These are phyloP conservation scores for Spiraea crenata DNA, from an alignment of 331 rosid genomes.

Conservation along the genomic window DNA sequence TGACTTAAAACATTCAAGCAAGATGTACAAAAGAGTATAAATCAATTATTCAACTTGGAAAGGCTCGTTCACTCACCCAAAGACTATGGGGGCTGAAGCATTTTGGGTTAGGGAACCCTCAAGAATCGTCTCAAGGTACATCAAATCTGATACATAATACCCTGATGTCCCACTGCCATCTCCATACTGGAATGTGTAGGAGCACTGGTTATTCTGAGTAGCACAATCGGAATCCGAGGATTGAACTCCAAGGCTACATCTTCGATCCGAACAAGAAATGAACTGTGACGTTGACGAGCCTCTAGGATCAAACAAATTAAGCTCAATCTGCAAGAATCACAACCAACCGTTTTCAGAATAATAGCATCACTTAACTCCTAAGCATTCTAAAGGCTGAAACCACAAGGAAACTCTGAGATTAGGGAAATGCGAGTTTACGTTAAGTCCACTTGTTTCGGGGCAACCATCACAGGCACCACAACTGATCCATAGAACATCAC, in stretches of 20 bases:
- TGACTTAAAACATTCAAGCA: constrained; percentile 30
- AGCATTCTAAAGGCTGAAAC: constrained; percentile 8
- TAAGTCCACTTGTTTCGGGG: constrained; percentile 83
- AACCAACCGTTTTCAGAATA: constrained; percentile 21
- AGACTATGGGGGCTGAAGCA: constrained; percentile 71
- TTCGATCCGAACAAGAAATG: constrained; percentile 74
- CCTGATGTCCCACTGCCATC: constrained; percentile 98
- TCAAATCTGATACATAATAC: constrained; percentile 69
- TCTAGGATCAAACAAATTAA: constrained; percentile 62
- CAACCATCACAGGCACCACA: constrained; percentile 90
- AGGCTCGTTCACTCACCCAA: constrained; percentile 64
- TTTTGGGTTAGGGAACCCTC: constrained; percentile 57
- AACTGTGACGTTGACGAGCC: constrained; percentile 70
- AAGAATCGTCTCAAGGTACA: constrained; percentile 59
- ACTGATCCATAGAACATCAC: constrained; percentile 96
- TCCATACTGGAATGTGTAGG: constrained; percentile 86
- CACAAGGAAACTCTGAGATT: constrained; percentile 9
- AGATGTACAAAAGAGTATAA: not conserved
- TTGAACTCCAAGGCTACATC: constrained; percentile 62
- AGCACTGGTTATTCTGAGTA: constrained; percentile 66
- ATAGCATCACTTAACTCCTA: constrained; percentile 10
- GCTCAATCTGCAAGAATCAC: constrained; percentile 58
- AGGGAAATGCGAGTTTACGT: constrained; percentile 40
- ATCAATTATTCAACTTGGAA: constrained; percentile 12
- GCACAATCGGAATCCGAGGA: constrained; percentile 79